Evolutionary conservation across 306 rosid species (phyloP).

Genomic region (Corylus americana): DNA sequence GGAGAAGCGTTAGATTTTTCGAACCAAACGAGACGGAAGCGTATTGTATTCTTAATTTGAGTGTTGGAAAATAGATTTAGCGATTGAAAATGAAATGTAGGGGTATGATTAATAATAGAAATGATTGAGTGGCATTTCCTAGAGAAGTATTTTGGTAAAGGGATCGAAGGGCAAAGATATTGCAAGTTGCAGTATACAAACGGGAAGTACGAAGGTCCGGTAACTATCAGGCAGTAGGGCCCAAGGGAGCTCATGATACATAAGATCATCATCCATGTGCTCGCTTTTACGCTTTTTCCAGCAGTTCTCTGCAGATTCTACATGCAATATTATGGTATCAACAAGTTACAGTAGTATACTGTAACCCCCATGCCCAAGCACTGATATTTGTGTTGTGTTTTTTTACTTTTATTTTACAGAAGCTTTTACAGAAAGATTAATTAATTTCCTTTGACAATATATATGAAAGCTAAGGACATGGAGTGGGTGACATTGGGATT

Average conservation of each 20-base stretch:
- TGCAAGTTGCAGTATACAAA: constrained; percentile 43
- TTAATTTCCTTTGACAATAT: neutral
- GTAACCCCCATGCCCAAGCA: no score
- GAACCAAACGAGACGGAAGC: no score
- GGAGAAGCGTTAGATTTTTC: no score
- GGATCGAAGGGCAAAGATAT: constrained; percentile 25
- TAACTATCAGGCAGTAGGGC: constrained; percentile 43
- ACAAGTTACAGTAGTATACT: neutral
- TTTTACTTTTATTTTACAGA: constrained; percentile 26
- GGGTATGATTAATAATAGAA: no score
- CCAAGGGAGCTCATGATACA: constrained; percentile 44
- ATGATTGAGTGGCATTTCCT: neutral
- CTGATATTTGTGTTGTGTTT: constrained; percentile 8
- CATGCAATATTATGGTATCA: constrained; percentile 17
- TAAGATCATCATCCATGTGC: constrained; percentile 61
- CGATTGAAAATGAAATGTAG: no score
- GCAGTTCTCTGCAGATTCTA: constrained; percentile 30
- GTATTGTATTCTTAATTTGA: no score
- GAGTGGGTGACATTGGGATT: constrained; percentile 12
- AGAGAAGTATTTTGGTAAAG: neutral
- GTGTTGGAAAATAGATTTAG: no score
- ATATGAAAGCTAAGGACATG: neutral
- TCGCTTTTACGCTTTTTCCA: constrained; percentile 15
- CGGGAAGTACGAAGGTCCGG: constrained; percentile 36
- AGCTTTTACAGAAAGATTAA: neutral